Evolutionary conservation across 2,329 filamentous ascomycete species (phyloP).

Genomic region (Fusarium sp.): DNA sequence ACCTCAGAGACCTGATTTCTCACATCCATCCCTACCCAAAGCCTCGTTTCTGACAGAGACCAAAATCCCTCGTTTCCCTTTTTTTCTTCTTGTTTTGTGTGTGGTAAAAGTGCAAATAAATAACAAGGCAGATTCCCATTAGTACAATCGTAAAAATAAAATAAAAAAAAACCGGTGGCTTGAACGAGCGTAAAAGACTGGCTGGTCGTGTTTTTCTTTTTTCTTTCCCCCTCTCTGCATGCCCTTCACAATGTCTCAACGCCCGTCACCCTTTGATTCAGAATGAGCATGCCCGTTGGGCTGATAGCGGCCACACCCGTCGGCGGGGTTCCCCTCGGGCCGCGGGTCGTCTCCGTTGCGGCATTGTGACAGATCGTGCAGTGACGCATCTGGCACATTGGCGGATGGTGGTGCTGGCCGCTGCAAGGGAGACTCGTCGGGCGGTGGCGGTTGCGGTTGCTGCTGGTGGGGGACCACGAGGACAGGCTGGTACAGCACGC

Average conservation of each 20-base stretch:
- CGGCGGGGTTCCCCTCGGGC: neutral
- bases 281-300: neutral
- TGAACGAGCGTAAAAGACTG: neutral
- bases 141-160: neutral
- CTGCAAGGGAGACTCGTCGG: neutral
- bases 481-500: slow-evolving; percentile 29
- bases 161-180: neutral
- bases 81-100: neutral
- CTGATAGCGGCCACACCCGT: neutral
- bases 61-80: neutral
- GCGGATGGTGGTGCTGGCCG: neutral
- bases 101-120: neutral
- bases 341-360: neutral
- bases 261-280: neutral
- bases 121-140: neutral
- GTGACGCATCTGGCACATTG: neutral
- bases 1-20: neutral
- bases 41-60: neutral
- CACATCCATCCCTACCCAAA: neutral
- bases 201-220: neutral
- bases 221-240: neutral
- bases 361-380: slow-evolving; percentile 1
- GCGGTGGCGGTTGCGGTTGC: neutral
- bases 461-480: slow-evolving; percentile 12
- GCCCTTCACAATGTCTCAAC: neutral